phyloP scores from a whole-genome alignment of 1,284 basidiomycete genomes.

The Porogramme epimiltina region DNA sequence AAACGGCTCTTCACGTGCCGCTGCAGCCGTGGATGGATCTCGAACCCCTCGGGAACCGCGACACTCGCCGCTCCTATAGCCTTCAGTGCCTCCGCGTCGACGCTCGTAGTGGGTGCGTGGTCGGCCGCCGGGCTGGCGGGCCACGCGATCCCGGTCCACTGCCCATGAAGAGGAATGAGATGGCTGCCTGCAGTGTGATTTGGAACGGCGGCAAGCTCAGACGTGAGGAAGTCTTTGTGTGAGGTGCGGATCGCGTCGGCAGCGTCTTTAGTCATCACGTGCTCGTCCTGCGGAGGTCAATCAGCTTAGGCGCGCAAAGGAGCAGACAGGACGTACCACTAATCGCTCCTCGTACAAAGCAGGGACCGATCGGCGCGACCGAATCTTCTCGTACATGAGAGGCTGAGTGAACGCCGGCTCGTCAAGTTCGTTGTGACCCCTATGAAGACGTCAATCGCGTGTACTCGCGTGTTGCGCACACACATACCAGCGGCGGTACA shows the following conservation, averaged over 20 bases:
- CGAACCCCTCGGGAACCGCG: constrained; percentile 70
- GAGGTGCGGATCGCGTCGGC: constrained; percentile 52
- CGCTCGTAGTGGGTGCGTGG: constrained; percentile 70
- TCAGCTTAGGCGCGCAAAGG: constrained; percentile 1
- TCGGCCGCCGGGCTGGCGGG: constrained; percentile 57
- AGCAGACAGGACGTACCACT: constrained; percentile 48
- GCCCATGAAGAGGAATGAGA: constrained; percentile 54
- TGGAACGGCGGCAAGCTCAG: constrained; percentile 53
- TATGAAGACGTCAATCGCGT: constrained; percentile 16
- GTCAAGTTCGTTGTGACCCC: constrained; percentile 90
- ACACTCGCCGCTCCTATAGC: constrained; percentile 73
- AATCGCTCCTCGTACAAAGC: constrained; percentile 81
- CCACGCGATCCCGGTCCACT: constrained; percentile 78
- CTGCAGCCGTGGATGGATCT: constrained; percentile 78
- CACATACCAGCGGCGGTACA: constrained; percentile 77
- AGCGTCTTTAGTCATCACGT: constrained; percentile 51
- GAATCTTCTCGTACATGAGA: constrained; percentile 86
- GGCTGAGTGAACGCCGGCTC: constrained; percentile 90
- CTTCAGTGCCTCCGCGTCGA: constrained; percentile 50
- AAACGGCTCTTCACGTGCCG: constrained; percentile 80
- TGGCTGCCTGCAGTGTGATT: constrained; percentile 46
- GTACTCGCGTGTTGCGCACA: background rate
- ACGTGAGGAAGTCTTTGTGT: constrained; percentile 65
- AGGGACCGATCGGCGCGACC: constrained; percentile 75
- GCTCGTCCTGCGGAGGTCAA: constrained; percentile 46